Evolutionary conservation across 2,329 filamentous ascomycete genomes (phyloP).

Genomic region (Colletotrichum sp.): DNA sequence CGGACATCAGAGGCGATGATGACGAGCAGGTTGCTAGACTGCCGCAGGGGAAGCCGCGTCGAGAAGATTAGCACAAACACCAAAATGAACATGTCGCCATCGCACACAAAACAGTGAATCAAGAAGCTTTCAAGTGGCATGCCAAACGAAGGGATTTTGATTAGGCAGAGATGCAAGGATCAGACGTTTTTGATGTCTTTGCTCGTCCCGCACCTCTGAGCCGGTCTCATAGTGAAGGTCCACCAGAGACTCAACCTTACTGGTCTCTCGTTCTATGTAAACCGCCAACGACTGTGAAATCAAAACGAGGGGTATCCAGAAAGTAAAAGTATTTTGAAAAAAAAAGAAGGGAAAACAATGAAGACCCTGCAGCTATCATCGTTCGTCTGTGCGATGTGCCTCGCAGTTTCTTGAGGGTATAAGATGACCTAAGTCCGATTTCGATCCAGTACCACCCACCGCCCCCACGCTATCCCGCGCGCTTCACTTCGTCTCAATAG

Average conservation of each 20-base stretch:
- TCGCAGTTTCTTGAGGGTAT: neutral
- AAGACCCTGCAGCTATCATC: neutral
- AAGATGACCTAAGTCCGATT: neutral
- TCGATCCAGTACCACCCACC: neutral
- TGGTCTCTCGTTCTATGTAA: neutral
- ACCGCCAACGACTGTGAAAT: neutral
- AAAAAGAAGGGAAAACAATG: neutral
- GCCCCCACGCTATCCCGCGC: neutral
- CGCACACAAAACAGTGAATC: neutral
- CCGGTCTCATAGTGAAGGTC: neutral
- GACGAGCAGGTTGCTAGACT: neutral
- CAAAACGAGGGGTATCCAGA: constrained; percentile 6
- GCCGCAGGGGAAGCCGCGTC: neutral
- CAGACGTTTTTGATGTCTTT: neutral
- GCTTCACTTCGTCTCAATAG: neutral
- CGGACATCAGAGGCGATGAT: neutral
- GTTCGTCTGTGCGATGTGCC: neutral
- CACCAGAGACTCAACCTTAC: neutral
- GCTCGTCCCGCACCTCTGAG: neutral
- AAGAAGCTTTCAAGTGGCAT: neutral
- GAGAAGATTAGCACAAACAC: neutral
- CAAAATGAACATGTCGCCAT: neutral
- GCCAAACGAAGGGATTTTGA: constrained; percentile 7
- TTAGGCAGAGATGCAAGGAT: neutral
- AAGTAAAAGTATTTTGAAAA: neutral